phyloP scores from a whole-genome alignment of 352 stramenopile species.

The Phytophthora europaea region DNA sequence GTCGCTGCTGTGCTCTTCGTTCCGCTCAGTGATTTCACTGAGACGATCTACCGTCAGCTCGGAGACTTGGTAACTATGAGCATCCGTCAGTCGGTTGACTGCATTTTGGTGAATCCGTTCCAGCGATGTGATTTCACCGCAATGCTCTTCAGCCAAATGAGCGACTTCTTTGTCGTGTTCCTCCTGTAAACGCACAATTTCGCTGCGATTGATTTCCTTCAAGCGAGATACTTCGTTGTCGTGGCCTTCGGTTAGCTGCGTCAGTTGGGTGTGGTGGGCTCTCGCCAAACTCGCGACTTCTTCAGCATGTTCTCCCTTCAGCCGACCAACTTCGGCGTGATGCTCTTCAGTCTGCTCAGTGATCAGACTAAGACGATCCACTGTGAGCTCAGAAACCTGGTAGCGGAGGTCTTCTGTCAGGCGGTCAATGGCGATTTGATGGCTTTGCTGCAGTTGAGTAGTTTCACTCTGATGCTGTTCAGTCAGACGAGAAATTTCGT shows the following conservation, averaged over 20 bases:
- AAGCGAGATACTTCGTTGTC: neutral
- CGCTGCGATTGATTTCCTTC: neutral
- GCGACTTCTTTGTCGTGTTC: neutral
- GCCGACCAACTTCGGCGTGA: conserved; percentile 6
- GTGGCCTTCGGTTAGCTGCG: neutral
- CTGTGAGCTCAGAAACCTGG: conserved; percentile 13
- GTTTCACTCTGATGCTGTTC: conserved; percentile 7
- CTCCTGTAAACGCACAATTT: neutral
- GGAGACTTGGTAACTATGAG: neutral
- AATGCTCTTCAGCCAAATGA: neutral
- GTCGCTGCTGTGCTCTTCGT: neutral
- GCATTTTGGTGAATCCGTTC: neutral
- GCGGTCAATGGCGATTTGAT: conserved; percentile 11
- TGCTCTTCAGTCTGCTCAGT: conserved; percentile 17
- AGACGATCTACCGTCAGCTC: conserved; percentile 2
- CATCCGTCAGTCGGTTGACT: neutral
- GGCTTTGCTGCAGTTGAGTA: conserved; percentile 1
- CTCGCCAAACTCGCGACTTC: conserved; percentile 1
- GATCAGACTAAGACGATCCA: conserved; percentile 10
- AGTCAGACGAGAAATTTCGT: conserved; percentile 6
- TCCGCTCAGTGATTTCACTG: neutral
- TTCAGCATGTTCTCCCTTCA: neutral
- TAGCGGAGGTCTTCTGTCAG: conserved; percentile 7
- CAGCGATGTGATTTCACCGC: neutral
- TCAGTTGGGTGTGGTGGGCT: conserved; percentile 3